These are phyloP conservation scores for Babesia sp. DNA, from an alignment of 169 alveolate species.

Conservation along the genomic window DNA sequence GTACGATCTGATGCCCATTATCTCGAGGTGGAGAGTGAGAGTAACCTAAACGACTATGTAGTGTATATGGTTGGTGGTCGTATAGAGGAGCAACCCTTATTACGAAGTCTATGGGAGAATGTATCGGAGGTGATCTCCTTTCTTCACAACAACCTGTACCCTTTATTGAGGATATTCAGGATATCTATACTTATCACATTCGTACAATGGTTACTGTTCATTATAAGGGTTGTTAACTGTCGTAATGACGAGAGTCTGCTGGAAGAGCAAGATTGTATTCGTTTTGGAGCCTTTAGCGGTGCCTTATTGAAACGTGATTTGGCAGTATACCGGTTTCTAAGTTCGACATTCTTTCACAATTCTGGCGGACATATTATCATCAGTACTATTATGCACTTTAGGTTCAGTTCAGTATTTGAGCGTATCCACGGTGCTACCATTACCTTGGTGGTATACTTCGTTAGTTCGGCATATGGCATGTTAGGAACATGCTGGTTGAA, in stretches of 20 bases:
- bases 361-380: constrained; percentile 55
- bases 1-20: not conserved
- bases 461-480: constrained; percentile 62
- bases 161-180: constrained; percentile 27
- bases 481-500: constrained; percentile 43
- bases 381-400: constrained; percentile 66
- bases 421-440: constrained; percentile 39
- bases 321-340: constrained; percentile 46
- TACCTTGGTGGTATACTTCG: constrained; percentile 46
- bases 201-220: constrained; percentile 54
- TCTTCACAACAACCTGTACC: constrained; percentile 21
- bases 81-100: constrained; percentile 1
- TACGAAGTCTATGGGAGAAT: not conserved
- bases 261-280: constrained; percentile 1
- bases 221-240: constrained; percentile 13
- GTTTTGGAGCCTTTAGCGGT: constrained; percentile 61
- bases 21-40: not conserved
- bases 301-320: constrained; percentile 25
- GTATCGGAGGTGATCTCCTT: not conserved
- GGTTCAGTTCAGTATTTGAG: constrained; percentile 65
- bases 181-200: constrained; percentile 38
- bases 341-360: constrained; percentile 62
- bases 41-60: not conserved
- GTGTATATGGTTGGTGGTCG: constrained; percentile 21
- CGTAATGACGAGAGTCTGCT: not conserved